Percentiles rank a stretch among this genome's conserved stretches.
These are phyloP conservation scores for Logfia minima DNA, from an alignment of 129 eudicot genomes.

Conservation along the genomic window DNA sequence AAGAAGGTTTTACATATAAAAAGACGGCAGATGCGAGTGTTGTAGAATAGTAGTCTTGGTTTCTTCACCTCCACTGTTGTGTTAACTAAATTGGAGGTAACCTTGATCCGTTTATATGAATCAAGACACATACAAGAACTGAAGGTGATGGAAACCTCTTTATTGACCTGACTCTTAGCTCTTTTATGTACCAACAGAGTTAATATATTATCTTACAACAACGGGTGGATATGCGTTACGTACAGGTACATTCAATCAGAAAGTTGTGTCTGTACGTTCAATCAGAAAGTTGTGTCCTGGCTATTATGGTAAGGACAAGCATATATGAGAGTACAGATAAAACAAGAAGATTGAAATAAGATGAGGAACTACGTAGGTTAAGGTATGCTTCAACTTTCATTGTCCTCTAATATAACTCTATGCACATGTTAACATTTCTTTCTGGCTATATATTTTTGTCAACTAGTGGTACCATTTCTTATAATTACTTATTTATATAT, in stretches of 20 bases:
- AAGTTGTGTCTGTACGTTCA: neutral
- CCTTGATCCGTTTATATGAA: slow-evolving; percentile 12
- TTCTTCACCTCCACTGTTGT: neutral
- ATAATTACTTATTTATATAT: neutral
- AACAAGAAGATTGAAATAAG: neutral
- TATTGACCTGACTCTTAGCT: neutral
- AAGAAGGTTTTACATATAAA: neutral
- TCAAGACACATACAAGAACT: neutral
- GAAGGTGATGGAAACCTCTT: neutral
- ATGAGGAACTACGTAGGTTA: neutral
- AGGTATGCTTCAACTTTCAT: neutral
- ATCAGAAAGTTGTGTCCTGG: neutral
- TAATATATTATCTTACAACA: neutral
- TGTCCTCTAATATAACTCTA: neutral
- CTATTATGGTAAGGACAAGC: neutral
- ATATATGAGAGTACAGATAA: neutral
- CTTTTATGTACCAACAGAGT: neutral
- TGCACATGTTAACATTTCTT: neutral
- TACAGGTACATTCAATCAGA: neutral
- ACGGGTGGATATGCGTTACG: neutral
- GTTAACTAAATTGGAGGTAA: neutral
- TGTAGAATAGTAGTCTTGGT: neutral
- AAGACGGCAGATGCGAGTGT: neutral
- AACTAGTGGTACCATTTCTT: neutral
- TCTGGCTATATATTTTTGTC: neutral